A percentile compares a stretch with the other conserved stretches of the same genome.
These are phyloP conservation scores for Pterula multifida DNA, from an alignment of 1,284 basidiomycete genomes.

Conservation along the genomic window DNA sequence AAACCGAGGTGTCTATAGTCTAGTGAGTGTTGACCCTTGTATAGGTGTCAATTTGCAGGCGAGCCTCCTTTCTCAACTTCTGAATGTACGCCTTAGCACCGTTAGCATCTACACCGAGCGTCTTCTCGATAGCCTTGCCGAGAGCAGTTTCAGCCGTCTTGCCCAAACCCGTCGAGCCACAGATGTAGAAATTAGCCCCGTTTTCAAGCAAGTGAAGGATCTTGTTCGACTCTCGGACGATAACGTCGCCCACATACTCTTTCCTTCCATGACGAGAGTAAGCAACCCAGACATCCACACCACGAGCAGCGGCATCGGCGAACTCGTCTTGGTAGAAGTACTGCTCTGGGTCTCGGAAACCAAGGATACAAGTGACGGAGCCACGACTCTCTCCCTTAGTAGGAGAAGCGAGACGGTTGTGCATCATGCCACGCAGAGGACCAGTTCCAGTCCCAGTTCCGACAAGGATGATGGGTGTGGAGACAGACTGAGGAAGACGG, in stretches of 20 bases:
- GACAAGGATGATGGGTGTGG: conserved; percentile 1
- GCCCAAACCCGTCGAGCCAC: not conserved
- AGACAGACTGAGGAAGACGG: not conserved
- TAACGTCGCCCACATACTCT: not conserved
- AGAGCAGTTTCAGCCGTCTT: not conserved
- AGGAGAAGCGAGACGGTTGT: not conserved
- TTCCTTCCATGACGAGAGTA: not conserved
- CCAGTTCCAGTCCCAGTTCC: not conserved
- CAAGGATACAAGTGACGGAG: not conserved
- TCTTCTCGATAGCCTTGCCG: not conserved
- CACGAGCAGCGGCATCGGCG: not conserved
- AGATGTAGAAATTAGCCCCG: not conserved
- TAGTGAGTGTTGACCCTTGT: not conserved
- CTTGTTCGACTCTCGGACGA: not conserved
- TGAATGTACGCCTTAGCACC: not conserved
- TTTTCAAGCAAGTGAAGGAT: not conserved
- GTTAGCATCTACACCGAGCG: not conserved
- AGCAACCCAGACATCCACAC: not conserved
- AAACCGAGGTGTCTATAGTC: not conserved
- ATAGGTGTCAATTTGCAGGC: not conserved
- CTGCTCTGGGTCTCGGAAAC: conserved; percentile 1
- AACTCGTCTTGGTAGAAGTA: conserved; percentile 1
- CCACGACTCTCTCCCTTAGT: not conserved
- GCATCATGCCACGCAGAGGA: not conserved
- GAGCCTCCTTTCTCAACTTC: not conserved